These are phyloP conservation scores for Apiospora arundinis DNA, from an alignment of 2,329 filamentous ascomycete species.

Conservation along the genomic window DNA sequence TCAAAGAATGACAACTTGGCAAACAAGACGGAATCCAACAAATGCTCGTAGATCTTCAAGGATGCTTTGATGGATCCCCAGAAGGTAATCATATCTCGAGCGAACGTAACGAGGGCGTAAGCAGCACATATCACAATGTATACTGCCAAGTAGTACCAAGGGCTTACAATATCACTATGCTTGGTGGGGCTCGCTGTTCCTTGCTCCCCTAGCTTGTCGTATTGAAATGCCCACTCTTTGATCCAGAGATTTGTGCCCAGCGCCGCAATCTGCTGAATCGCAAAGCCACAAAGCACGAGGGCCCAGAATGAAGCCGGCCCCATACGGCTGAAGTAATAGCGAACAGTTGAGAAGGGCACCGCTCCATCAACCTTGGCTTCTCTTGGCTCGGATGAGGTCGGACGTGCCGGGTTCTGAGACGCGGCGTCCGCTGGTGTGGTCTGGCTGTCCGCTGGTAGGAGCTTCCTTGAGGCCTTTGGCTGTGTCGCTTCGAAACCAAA, in stretches of 20 bases:
- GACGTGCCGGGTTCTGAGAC: too few species aligned
- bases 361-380: background rate
- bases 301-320: background rate
- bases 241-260: background rate
- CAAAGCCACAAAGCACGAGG: background rate
- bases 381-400: too few species aligned
- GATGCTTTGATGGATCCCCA: background rate
- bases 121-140: background rate
- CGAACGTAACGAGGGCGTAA: background rate
- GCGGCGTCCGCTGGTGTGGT: too few species aligned
- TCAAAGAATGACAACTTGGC: constrained; percentile 5
- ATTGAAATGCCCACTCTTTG: background rate
- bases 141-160: background rate
- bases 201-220: too few species aligned
- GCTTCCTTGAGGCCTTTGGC: too few species aligned
- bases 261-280: background rate
- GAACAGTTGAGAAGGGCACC: background rate
- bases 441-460: background rate
- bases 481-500: too few species aligned
- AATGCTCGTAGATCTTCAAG: background rate
- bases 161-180: background rate
- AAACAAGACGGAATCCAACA: background rate
- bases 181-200: too few species aligned
- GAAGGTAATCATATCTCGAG: background rate
- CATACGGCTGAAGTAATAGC: background rate